Evolutionary conservation across 441 rosid genomes (phyloP).

Genomic region (Mallotus repandus): DNA sequence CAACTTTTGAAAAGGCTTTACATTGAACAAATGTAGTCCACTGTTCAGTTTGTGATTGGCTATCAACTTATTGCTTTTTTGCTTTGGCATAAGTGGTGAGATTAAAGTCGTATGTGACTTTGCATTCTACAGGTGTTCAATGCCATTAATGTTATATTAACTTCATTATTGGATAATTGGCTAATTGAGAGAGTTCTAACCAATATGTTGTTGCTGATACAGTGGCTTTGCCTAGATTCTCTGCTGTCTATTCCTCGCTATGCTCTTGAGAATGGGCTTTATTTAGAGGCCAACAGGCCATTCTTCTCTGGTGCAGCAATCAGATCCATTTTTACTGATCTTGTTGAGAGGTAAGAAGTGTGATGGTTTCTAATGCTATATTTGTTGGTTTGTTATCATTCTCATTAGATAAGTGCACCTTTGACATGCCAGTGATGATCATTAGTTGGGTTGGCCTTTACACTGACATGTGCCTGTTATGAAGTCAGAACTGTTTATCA

Average conservation of each 20-base stretch:
- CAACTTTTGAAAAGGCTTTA: neutral
- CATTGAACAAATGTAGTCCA: neutral
- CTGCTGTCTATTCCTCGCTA: conserved; percentile 58
- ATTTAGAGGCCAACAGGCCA: conserved; percentile 36
- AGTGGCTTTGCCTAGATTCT: conserved; percentile 94
- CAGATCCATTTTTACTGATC: conserved; percentile 56
- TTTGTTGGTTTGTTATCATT: neutral
- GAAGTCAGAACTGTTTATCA: neutral
- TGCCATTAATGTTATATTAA: conserved; percentile 1
- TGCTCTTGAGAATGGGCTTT: conserved; percentile 50
- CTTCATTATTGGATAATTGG: neutral
- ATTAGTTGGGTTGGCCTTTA: conserved; percentile 7
- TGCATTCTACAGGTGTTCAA: conserved; percentile 5
- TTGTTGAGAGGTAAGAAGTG: conserved; percentile 73
- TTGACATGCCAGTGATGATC: neutral
- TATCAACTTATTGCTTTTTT: neutral
- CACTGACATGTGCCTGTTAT: neutral
- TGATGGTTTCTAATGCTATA: neutral
- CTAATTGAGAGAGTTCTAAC: conserved; percentile 13
- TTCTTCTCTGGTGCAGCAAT: conserved; percentile 69
- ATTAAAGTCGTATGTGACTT: neutral
- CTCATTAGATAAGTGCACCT: neutral
- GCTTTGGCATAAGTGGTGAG: neutral
- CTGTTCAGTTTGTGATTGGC: neutral
- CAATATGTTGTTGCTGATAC: conserved; percentile 33